phyloP scores from a whole-genome alignment of 2,329 filamentous ascomycete species.

The Stenocarpella maydis region DNA sequence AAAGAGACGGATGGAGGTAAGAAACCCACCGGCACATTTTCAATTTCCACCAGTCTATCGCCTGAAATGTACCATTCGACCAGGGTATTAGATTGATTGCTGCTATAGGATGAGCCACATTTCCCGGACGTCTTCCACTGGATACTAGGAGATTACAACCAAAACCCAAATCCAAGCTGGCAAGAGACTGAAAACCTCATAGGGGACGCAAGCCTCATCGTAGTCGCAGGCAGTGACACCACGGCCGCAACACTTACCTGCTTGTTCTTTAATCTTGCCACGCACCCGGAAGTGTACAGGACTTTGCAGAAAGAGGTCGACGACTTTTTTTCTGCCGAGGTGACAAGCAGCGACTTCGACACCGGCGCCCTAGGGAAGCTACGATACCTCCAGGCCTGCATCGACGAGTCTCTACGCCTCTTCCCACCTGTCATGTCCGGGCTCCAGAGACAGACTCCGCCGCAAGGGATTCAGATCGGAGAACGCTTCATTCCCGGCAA shows the following conservation, averaged over 20 bases:
- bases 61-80: background rate
- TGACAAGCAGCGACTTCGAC: constrained; percentile 31
- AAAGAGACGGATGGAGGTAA: constrained; percentile 34
- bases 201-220: constrained; percentile 43
- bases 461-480: constrained; percentile 42
- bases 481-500: constrained; percentile 38
- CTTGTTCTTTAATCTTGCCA: constrained; percentile 37
- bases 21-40: background rate
- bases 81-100: background rate
- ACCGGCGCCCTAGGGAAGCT: constrained; percentile 31
- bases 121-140: constrained; percentile 45
- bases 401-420: constrained; percentile 30
- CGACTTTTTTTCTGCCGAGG: constrained; percentile 34
- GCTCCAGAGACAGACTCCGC: constrained; percentile 40
- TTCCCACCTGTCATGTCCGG: constrained; percentile 30
- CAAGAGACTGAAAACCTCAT: constrained; percentile 41
- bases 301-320: constrained; percentile 34
- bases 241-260: constrained; percentile 37
- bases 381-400: constrained; percentile 28
- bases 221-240: constrained; percentile 43
- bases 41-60: background rate
- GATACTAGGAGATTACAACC: constrained; percentile 43
- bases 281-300: constrained; percentile 30
- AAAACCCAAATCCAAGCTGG: constrained; percentile 31
- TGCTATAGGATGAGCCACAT: constrained; percentile 23